Evolutionary conservation across 768 basidiomycete genomes (phyloP), one percentile per base, ranked within the genome.

Genomic region (Lactarius evosmus): DNA sequence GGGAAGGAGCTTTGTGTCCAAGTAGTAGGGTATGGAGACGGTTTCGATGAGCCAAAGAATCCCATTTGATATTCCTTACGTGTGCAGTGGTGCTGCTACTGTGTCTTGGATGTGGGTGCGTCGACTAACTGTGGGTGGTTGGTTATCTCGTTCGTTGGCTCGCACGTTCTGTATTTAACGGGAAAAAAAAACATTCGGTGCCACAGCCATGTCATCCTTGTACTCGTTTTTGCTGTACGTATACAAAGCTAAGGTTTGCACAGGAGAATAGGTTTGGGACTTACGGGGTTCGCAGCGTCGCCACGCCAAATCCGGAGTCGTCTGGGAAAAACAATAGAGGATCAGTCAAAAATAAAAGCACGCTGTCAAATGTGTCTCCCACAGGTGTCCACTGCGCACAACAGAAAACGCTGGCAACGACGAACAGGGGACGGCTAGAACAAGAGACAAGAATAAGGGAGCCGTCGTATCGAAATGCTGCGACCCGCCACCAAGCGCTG

Each of bases 1-100:
- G 61, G 62, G 25, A 27, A 63, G 12, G 56, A 63, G 3, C 30
- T 33, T 30, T 0, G 40, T 3, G 62, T 63, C 62, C 62, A 63
- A 7, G 34, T n/a, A n/a, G n/a, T n/a, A n/a, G n/a, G n/a, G n/a
- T n/a, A 2, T 3, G 27, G 56, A 11, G 61, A 16, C 8, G 49
- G 32, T 29, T 17, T 63, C 32, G 12, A 29, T 38, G 32, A 36
- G 49, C 27, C 7, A 17, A 51, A 50, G 8, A 51, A 50, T 3
- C 19, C 49, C 50, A 62, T 63, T 40, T 56, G 38, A 38, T 50
- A 34, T 7, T 55, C 7, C 6, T 11, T 27, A 17, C 6, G 46
- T 27, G 11, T 11, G 25, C 17, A 1, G 36, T 36, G 5, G 17
- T 40, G n/a, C n/a, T n/a, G n/a, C n/a, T n/a, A n/a, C n/a, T n/a